Base-by-base conservation (phyloP, 176 grass and related monocot species). In the Aegilops bicornis region DNA sequence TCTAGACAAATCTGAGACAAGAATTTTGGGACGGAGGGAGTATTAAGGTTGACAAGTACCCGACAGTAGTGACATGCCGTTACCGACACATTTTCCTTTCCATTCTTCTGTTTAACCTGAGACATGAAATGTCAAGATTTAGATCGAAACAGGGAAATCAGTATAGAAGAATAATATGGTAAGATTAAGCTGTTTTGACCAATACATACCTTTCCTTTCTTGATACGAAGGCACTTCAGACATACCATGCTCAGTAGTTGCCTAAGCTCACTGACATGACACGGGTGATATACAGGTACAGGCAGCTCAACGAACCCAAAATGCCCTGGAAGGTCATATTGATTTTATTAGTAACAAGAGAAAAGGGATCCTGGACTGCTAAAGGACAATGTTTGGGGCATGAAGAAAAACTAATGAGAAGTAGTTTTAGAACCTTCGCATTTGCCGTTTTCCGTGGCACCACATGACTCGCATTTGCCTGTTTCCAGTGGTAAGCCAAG, bases 271-370 rank as follows among this genome's bases (percentile, higher is more conserved):
- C 78, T 92, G 23, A 98, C 54, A 87, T 98, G 92, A 2, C 84
- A 96, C 10, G 97, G 97, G 79, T 98, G 97, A 88, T 89, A 98
- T 35, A 98, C 70, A 17, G 94, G 90, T 83, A 98, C 87, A 60
- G 97, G 97, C 80, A 98, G 87, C 83, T 96, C 92, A 17, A 98
- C 91, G 85, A 83, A 94, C 60, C 97, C 97, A 85, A 98, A 98
- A 89, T 98, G 97, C 65, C 97, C 97, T 98, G 74, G 76, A 68
- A 86, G 88, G 25, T 56, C 15, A 72, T 56, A 89, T 39, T 79
- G 79, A 67, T 64, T 78, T 45, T 56, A 80, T 76, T 62, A 27
- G 45, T 79, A 87, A 48, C 23, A 81, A 92, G 22, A 63, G 43
- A 45, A 65, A 68, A 68, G 58, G 1, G 54, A 19, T 12, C 14